Base-by-base conservation (phyloP, 192 early-diverging fungal species). In the Coemansia sp. region DNA sequence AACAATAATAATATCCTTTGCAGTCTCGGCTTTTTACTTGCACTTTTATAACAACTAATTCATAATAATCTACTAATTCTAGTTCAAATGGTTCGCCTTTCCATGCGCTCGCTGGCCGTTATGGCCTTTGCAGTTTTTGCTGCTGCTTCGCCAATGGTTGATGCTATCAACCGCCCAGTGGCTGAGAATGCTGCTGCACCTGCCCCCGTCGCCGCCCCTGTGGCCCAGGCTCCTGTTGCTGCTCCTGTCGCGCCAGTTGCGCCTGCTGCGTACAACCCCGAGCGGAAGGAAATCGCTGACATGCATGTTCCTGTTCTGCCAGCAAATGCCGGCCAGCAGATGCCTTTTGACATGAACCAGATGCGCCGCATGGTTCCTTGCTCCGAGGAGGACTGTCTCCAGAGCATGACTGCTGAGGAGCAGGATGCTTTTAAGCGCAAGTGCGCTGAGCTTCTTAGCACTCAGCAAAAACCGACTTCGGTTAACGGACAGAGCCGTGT, bases 91-190 rank as follows among this genome's bases (percentile, higher is more conserved):
- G 76, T 73, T 54, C 63, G 76, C 28, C 56, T 79, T 56, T 66
- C 64, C n/a, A 48, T 79, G 48, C 76, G 71, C 65, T 79, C 76
- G 28, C 29, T 71, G 34, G 76, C 76, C 67, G 62, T 79, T 28
- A 73, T 79, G 76, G 71, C 76, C 14, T 63, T 79, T 56, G 68
- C 76, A 33, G 56, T 79, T 29, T 62, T 79, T 57, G 76, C 76
- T 17, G 68, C 71, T 12, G 76, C 76, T 4, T 72, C 76, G 25
- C 71, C 77, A 1, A 51, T 64, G 48, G 51, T 61, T 20, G 60
- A 69, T 31, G 30, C 52, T 58, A 55, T 60, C 55, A 63, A 51
- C 56, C 60, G 56, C 30, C 54, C 64, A 25, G 77, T 28, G 3
- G 65, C 36, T 16, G 33, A 64, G 28, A 64, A 56, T 18, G 64